Evolutionary conservation across 1,139 yeast genomes (phyloP).

Genomic region (Zygosaccharomyces pseudobailii): DNA sequence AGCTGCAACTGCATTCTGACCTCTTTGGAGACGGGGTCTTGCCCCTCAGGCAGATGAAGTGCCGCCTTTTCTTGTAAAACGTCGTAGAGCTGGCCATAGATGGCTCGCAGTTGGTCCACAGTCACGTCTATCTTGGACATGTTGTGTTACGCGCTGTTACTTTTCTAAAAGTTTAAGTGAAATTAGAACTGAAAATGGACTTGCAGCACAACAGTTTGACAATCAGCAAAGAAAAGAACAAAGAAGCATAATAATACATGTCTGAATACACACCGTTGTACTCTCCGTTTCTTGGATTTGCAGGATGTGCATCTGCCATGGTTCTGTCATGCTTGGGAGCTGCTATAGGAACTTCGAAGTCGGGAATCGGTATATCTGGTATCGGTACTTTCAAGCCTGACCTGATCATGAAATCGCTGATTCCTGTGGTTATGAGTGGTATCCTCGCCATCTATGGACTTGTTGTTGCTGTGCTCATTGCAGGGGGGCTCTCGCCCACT

Average conservation of each 20-base stretch:
- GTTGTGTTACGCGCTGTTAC: neutral
- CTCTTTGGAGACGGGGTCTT: constrained; percentile 36
- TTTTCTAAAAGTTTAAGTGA: neutral
- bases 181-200: neutral
- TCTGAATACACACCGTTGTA: constrained; percentile 71
- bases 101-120: constrained; percentile 26
- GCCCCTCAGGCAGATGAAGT: constrained; percentile 19
- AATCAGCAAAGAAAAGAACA: neutral
- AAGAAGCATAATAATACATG: constrained; percentile 2
- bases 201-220: neutral
- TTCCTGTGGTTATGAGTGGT: constrained; percentile 98
- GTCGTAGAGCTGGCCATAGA: constrained; percentile 28
- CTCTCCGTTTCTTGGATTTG: constrained; percentile 95
- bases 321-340: constrained; percentile 90
- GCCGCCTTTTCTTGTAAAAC: constrained; percentile 22
- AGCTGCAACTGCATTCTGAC: constrained; percentile 43
- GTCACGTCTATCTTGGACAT: constrained; percentile 22
- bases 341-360: constrained; percentile 96
- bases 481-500: constrained; percentile 81
- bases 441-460: constrained; percentile 93
- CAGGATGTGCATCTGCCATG: constrained; percentile 91
- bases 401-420: constrained; percentile 73
- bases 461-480: constrained; percentile 91
- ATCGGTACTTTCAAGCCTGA: constrained; percentile 83
- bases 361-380: constrained; percentile 95